Conservation (phyloP, 2,329 filamentous ascomycete species). For the Iodosphaeria phyllophila region DNA sequence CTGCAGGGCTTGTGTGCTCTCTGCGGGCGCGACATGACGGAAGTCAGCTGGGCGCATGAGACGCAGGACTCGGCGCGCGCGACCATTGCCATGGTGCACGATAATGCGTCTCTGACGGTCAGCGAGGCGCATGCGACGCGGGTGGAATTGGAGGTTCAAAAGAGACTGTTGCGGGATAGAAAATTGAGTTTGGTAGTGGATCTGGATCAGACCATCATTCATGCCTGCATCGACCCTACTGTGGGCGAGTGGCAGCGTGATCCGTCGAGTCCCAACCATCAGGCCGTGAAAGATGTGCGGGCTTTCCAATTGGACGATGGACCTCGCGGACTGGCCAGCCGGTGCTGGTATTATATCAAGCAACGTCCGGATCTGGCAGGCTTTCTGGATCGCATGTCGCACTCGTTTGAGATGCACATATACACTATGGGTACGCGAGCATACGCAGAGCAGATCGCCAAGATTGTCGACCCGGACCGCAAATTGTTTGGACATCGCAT, state of each 20-base stretch:
- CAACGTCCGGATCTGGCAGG: constrained; percentile 69
- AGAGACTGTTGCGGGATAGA: constrained; percentile 57
- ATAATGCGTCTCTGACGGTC: constrained; percentile 72
- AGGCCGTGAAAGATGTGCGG: constrained; percentile 73
- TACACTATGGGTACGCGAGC: constrained; percentile 98
- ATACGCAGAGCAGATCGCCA: constrained; percentile 84
- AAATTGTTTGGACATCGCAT: constrained; percentile 88
- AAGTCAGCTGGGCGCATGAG: constrained; percentile 69
- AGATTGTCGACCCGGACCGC: constrained; percentile 77
- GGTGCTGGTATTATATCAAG: constrained; percentile 98
- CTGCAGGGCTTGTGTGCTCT: constrained; percentile 79
- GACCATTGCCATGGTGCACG: constrained; percentile 87
- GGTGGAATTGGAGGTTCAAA: constrained; percentile 74
- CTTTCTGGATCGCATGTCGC: constrained; percentile 62
- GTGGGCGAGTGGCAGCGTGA: constrained; percentile 92
- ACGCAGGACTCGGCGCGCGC: constrained; percentile 66
- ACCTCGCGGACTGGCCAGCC: constrained; percentile 44
- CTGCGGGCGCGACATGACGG: constrained; percentile 93
- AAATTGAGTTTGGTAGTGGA: constrained; percentile 93
- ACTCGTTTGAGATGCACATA: constrained; percentile 85
- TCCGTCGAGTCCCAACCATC: constrained; percentile 73
- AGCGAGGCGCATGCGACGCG: constrained; percentile 64
- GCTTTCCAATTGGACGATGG: constrained; percentile 86
- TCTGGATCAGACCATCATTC: constrained; percentile 95
- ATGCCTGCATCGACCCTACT: constrained; percentile 92